A percentile compares a stretch with the other conserved stretches of the same genome.
Evolutionary conservation across 148 eudicot genomes (phyloP).

Genomic region (Rhododendron henanense): DNA sequence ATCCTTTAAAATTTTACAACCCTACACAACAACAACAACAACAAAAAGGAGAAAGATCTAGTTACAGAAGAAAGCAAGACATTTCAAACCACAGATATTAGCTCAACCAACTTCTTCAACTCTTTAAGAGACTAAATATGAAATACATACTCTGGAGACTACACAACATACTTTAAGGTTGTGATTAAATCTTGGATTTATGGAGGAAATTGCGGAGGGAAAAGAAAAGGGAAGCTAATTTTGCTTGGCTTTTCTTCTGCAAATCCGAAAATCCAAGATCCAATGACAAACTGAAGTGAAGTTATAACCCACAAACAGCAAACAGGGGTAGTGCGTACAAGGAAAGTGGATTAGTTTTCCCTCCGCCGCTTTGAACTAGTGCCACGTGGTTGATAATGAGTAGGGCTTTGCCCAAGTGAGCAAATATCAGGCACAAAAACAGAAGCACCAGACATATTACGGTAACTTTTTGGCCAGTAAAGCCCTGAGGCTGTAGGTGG

Average conservation of each 20-base stretch:
- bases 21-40: not conserved
- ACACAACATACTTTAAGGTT: not conserved
- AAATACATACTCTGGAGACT: not conserved
- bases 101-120: constrained; percentile 8
- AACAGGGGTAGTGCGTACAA: not conserved
- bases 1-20: not conserved
- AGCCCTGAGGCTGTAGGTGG: constrained; percentile 86
- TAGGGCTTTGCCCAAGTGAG: constrained; percentile 20
- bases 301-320: not conserved
- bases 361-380: constrained; percentile 35
- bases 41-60: not conserved
- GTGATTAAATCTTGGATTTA: not conserved
- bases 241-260: not conserved
- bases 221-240: not conserved
- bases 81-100: not conserved
- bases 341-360: constrained; percentile 19
- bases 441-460: constrained; percentile 28
- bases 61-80: not conserved
- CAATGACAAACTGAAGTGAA: not conserved
- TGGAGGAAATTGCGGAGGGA: not conserved
- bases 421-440: constrained; percentile 69
- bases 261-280: not conserved
- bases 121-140: not conserved
- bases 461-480: constrained; percentile 60
- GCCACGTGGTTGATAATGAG: constrained; percentile 22